These are phyloP conservation scores for Solanum chilense DNA, from an alignment of 257 asterid genomes.

Conservation along the genomic window DNA sequence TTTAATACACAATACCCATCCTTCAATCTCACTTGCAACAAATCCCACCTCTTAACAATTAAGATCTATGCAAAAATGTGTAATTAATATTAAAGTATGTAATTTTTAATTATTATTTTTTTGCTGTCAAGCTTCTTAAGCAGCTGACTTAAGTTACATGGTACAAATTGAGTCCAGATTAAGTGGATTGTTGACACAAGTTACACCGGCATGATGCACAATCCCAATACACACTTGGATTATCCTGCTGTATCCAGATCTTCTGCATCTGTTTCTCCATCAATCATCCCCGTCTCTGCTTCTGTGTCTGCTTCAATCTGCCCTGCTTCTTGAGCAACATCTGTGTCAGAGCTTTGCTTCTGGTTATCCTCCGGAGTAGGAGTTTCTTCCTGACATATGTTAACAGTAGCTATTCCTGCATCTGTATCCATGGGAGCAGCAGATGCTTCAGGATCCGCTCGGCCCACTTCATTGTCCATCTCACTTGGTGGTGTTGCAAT, in stretches of 20 bases:
- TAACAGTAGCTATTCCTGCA: conserved; percentile 33
- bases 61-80: neutral
- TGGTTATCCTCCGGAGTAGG: conserved; percentile 65
- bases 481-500: conserved; percentile 41
- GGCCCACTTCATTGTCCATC: conserved; percentile 41
- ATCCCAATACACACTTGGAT: neutral
- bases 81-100: neutral
- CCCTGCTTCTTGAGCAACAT: conserved; percentile 53
- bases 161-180: neutral
- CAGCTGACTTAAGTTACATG: neutral
- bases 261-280: conserved; percentile 47
- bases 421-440: conserved; percentile 42
- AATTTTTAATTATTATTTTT: neutral
- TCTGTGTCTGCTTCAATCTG: conserved; percentile 33
- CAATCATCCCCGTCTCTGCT: conserved; percentile 31
- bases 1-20: neutral
- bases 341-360: conserved; percentile 57
- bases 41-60: neutral
- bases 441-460: conserved; percentile 40
- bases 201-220: neutral
- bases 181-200: neutral
- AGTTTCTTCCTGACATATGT: conserved; percentile 43
- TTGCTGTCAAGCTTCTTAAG: neutral
- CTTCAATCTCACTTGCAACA: neutral
- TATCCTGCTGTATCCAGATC: conserved; percentile 36